Percentiles rank a stretch among this genome's conserved stretches.
These are phyloP conservation scores for Termitomyces sp. DNA, from an alignment of 768 basidiomycete genomes.

Conservation along the genomic window DNA sequence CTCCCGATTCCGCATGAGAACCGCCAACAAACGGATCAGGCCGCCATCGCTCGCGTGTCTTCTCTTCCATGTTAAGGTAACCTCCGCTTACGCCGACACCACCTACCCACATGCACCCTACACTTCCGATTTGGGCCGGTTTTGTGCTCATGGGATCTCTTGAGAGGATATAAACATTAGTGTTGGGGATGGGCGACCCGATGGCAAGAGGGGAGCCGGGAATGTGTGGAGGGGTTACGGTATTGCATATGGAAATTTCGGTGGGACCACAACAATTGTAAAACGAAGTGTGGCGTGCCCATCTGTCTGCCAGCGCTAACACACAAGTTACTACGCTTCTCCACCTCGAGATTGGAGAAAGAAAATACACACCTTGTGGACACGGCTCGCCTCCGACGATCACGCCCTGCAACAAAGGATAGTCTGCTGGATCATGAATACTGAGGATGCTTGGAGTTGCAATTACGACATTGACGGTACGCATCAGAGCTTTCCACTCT, in stretches of 20 bases:
- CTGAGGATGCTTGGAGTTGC: constrained; percentile 48
- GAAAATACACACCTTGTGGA: constrained; percentile 33
- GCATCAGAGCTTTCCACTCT: constrained; percentile 46
- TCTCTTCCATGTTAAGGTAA: constrained; percentile 51
- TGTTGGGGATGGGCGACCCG: constrained; percentile 48
- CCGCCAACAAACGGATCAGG: constrained; percentile 41
- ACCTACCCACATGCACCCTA: constrained; percentile 56
- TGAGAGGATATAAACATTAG: constrained; percentile 31
- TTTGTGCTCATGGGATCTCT: constrained; percentile 28
- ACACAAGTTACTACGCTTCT: background rate
- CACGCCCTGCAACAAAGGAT: constrained; percentile 43
- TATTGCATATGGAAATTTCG: constrained; percentile 50
- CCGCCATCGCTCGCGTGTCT: constrained; percentile 45
- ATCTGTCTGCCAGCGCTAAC: constrained; percentile 34
- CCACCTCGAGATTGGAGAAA: too few species aligned
- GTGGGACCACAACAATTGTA: constrained; percentile 53
- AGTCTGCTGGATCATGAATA: constrained; percentile 42
- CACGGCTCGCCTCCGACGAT: constrained; percentile 50
- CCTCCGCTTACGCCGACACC: constrained; percentile 52
- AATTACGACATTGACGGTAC: constrained; percentile 46
- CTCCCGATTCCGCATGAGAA: constrained; percentile 19
- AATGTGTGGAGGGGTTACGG: constrained; percentile 35
- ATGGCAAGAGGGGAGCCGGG: constrained; percentile 36
- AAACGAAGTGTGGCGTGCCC: constrained; percentile 36
- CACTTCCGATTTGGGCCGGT: constrained; percentile 27